A percentile compares a stretch with the other conserved stretches of the same genome.
Evolutionary conservation across 2,329 filamentous ascomycete genomes (phyloP).

Genomic region (Fusarium agapanthi): DNA sequence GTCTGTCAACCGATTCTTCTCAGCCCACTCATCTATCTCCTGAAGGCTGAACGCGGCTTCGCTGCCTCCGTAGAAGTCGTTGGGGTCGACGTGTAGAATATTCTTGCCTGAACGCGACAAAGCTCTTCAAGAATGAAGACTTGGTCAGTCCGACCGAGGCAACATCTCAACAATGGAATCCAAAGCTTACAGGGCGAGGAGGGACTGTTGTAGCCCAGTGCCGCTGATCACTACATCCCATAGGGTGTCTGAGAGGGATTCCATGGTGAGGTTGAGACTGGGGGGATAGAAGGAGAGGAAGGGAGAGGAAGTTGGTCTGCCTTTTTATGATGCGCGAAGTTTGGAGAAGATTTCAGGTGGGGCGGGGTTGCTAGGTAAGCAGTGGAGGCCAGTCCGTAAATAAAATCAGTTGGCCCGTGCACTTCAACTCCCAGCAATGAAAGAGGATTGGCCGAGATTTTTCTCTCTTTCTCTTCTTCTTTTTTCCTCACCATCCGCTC

Average conservation of each 20-base stretch:
- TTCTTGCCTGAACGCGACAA: slow-evolving; percentile 92
- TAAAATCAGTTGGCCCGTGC: slow-evolving; percentile 33
- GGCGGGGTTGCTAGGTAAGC: slow-evolving; percentile 24
- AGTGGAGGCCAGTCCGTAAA: background rate
- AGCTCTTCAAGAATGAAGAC: slow-evolving; percentile 67
- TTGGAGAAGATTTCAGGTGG: slow-evolving; percentile 38
- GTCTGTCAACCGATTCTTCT: slow-evolving; percentile 44
- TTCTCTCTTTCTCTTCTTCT: slow-evolving; percentile 38
- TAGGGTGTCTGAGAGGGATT: slow-evolving; percentile 75
- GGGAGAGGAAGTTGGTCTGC: slow-evolving; percentile 15
- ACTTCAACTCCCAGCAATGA: slow-evolving; percentile 13
- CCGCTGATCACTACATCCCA: slow-evolving; percentile 86
- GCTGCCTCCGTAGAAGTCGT: slow-evolving; percentile 86
- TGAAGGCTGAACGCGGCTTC: slow-evolving; percentile 87
- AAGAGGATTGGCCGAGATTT: slow-evolving; percentile 38
- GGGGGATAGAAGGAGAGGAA: slow-evolving; percentile 12
- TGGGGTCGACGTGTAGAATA: slow-evolving; percentile 87
- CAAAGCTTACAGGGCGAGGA: slow-evolving; percentile 76
- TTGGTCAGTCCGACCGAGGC: slow-evolving; percentile 47
- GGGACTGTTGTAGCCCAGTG: slow-evolving; percentile 80
- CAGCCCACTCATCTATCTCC: slow-evolving; percentile 80
- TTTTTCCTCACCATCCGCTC: slow-evolving; percentile 42
- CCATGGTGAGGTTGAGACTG: slow-evolving; percentile 62
- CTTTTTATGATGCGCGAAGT: slow-evolving; percentile 23
- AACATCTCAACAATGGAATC: slow-evolving; percentile 45